These are phyloP conservation scores for Ophiocordyceps polyrhachis-furcata DNA, from an alignment of 2,329 filamentous ascomycete genomes.

Conservation along the genomic window DNA sequence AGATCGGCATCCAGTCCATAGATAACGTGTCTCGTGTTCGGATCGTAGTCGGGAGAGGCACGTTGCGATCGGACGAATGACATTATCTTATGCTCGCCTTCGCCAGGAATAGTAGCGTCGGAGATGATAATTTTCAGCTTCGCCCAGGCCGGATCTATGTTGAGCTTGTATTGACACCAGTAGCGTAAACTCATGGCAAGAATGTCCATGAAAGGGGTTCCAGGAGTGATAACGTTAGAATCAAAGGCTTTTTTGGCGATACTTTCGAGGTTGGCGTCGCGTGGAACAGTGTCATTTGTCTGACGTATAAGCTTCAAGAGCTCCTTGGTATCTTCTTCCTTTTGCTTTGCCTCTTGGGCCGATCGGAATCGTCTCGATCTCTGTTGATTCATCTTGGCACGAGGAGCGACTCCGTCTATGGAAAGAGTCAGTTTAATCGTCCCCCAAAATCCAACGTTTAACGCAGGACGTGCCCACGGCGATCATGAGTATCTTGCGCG, in stretches of 20 bases:
- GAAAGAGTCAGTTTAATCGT: neutral
- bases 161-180: constrained; percentile 95
- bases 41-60: constrained; percentile 75
- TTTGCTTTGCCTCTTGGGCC: constrained; percentile 85
- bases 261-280: constrained; percentile 27
- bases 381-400: constrained; percentile 99
- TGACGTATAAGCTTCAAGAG: constrained; percentile 69
- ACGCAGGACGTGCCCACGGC: constrained; percentile 53
- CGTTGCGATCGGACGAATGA: constrained; percentile 90
- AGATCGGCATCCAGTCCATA: constrained; percentile 95
- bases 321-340: constrained; percentile 79
- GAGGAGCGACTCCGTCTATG: constrained; percentile 75
- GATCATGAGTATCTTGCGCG: constrained; percentile 90
- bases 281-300: constrained; percentile 45
- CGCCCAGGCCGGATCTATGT: constrained; percentile 89
- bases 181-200: constrained; percentile 79
- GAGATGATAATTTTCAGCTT: constrained; percentile 97
- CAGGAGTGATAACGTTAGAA: constrained; percentile 70
- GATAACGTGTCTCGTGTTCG: constrained; percentile 94
- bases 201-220: constrained; percentile 97
- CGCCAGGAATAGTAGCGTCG: constrained; percentile 90
- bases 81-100: constrained; percentile 99
- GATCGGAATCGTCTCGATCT: constrained; percentile 88
- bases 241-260: constrained; percentile 72
- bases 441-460: too few species aligned